phyloP scores from a whole-genome alignment of 1,284 basidiomycete genomes.

The Trichosporon coremiiforme region DNA sequence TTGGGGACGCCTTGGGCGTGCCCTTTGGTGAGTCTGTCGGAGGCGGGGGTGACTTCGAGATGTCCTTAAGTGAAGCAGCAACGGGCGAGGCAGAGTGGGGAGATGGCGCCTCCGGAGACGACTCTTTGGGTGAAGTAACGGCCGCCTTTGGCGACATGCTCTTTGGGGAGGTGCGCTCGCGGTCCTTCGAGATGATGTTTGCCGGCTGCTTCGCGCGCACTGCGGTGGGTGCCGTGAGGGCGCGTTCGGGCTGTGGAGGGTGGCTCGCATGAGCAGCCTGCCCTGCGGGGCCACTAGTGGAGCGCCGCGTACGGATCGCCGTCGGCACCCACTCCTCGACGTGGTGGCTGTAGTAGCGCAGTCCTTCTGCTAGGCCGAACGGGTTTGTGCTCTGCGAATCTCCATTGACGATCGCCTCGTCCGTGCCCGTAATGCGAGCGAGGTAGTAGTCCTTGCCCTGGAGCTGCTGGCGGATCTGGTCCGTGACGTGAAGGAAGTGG shows the following conservation, averaged over 20 bases:
- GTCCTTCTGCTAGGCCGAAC: conserved; percentile 74
- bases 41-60: background rate
- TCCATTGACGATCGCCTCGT: conserved; percentile 77
- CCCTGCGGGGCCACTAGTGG: background rate
- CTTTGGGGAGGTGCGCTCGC: background rate
- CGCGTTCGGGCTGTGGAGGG: conserved; percentile 3
- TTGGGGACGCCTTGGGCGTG: background rate
- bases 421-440: conserved; percentile 83
- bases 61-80: background rate
- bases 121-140: background rate
- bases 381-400: conserved; percentile 60
- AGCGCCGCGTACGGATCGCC: conserved; percentile 4
- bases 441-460: conserved; percentile 91
- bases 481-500: conserved; percentile 88
- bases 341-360: conserved; percentile 89
- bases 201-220: background rate
- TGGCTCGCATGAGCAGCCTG: background rate
- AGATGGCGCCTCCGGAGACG: background rate
- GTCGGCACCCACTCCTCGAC: conserved; percentile 83
- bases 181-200: background rate
- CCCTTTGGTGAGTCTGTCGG: background rate
- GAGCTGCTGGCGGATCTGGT: conserved; percentile 78
- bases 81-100: background rate
- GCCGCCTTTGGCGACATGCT: background rate
- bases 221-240: conserved; percentile 16